phyloP scores from a whole-genome alignment of 2,329 filamentous ascomycete species.

The Byssochlamys sp. region DNA sequence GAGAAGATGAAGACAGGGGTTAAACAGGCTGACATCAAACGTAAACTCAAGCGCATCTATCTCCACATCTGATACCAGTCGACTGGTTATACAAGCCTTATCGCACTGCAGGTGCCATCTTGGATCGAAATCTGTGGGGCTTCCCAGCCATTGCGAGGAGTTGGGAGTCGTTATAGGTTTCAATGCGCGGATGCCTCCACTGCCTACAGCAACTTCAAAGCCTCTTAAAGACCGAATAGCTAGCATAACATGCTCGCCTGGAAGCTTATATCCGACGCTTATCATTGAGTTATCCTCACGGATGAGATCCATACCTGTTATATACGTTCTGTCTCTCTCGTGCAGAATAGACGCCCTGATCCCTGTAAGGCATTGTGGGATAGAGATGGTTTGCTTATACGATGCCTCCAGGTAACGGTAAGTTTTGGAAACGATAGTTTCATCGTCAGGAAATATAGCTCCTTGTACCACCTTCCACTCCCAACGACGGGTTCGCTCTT shows the following conservation, averaged over 20 bases:
- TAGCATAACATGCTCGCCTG: not conserved
- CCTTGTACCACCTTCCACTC: not conserved
- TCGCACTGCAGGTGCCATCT: not conserved
- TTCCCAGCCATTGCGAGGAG: not conserved
- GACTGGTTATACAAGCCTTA: not conserved
- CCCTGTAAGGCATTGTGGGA: not conserved
- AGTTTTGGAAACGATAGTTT: not conserved
- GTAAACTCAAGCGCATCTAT: not conserved
- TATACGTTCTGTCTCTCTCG: not conserved
- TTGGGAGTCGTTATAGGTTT: not conserved
- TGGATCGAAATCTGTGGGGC: not conserved
- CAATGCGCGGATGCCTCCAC: not conserved
- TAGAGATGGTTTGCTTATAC: not conserved
- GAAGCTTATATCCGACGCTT: not conserved
- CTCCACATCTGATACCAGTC: not conserved
- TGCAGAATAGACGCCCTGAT: not conserved
- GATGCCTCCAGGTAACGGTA: not conserved
- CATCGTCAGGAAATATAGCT: not conserved
- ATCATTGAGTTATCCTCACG: not conserved
- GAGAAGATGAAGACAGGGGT: not conserved
- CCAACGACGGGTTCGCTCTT: not conserved
- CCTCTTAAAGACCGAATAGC: not conserved
- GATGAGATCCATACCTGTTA: not conserved
- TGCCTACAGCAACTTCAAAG: not conserved
- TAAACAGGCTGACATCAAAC: not conserved